These are phyloP conservation scores for Candida ponderosae DNA, from an alignment of 805 yeast species.

Conservation along the genomic window DNA sequence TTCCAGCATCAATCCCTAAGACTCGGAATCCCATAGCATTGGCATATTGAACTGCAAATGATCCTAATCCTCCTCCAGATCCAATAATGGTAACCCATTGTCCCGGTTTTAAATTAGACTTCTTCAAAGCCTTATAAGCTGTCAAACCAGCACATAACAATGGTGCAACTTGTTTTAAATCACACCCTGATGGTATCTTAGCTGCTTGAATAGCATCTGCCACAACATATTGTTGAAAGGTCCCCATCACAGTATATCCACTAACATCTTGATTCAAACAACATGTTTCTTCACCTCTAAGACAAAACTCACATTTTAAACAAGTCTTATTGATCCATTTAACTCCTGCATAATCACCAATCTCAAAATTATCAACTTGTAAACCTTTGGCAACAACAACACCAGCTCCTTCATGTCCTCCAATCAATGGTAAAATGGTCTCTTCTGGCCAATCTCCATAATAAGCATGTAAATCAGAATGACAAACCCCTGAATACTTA, in stretches of 20 bases:
- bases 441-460: slow-evolving; percentile 60
- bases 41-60: slow-evolving; percentile 66
- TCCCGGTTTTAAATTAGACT: slow-evolving; percentile 59
- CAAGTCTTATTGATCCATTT: slow-evolving; percentile 63
- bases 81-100: slow-evolving; percentile 70
- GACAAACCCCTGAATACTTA: slow-evolving; percentile 60
- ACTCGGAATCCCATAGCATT: slow-evolving; percentile 67
- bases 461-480: slow-evolving; percentile 62
- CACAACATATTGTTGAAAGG: slow-evolving; percentile 84
- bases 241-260: slow-evolving; percentile 85
- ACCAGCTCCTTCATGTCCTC: slow-evolving; percentile 69
- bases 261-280: slow-evolving; percentile 68
- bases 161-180: slow-evolving; percentile 71
- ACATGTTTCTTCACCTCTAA: slow-evolving; percentile 42
- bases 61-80: slow-evolving; percentile 72
- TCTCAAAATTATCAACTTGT: slow-evolving; percentile 45
- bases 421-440: slow-evolving; percentile 51
- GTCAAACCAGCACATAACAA: slow-evolving; percentile 88
- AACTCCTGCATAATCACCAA: slow-evolving; percentile 57
- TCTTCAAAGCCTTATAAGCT: slow-evolving; percentile 83
- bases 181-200: slow-evolving; percentile 60
- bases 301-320: slow-evolving; percentile 51
- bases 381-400: slow-evolving; percentile 51
- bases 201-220: slow-evolving; percentile 88
- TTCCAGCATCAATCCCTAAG: slow-evolving; percentile 59